phyloP scores from a whole-genome alignment of 306 rosid genomes.

The Glycine tomentella region DNA sequence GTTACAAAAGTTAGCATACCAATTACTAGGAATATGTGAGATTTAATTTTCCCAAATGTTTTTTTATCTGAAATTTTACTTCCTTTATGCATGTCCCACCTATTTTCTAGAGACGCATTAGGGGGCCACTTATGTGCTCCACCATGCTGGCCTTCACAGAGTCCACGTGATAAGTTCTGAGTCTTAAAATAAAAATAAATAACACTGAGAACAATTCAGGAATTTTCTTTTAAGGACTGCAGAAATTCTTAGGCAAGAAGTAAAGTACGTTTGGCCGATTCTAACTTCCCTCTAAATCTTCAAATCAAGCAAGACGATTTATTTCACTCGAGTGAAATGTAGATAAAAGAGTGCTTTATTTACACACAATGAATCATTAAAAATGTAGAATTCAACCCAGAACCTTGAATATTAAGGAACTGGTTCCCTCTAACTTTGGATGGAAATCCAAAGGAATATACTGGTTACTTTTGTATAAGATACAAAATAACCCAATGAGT shows the following conservation, averaged over 20 bases:
- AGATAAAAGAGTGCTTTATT: slow-evolving; percentile 34
- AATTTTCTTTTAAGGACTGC: not conserved
- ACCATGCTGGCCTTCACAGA: slow-evolving; percentile 19
- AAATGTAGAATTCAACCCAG: slow-evolving; percentile 26
- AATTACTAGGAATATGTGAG: slow-evolving; percentile 14
- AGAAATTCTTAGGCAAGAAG: slow-evolving; percentile 45
- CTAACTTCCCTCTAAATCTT: slow-evolving; percentile 19
- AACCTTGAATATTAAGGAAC: slow-evolving; percentile 10
- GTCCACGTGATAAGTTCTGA: slow-evolving; percentile 20
- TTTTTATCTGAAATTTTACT: not conserved
- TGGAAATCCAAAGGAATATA: slow-evolving; percentile 21
- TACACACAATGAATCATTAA: slow-evolving; percentile 43
- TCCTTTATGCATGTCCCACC: not conserved
- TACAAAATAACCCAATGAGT: not conserved
- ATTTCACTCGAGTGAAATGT: slow-evolving; percentile 27
- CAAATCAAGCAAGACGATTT: slow-evolving; percentile 19
- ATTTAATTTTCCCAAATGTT: not conserved
- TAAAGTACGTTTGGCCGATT: not conserved
- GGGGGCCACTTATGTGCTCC: slow-evolving; percentile 20
- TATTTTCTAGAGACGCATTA: slow-evolving; percentile 31
- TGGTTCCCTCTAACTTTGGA: not conserved
- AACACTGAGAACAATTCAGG: not conserved
- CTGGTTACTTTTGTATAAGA: not conserved
- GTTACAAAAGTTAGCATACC: slow-evolving; percentile 1
- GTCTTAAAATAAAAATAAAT: not conserved